Evolutionary conservation across 495 filamentous ascomycete genomes (phyloP).

Genomic region (Xylaria cubensis): DNA sequence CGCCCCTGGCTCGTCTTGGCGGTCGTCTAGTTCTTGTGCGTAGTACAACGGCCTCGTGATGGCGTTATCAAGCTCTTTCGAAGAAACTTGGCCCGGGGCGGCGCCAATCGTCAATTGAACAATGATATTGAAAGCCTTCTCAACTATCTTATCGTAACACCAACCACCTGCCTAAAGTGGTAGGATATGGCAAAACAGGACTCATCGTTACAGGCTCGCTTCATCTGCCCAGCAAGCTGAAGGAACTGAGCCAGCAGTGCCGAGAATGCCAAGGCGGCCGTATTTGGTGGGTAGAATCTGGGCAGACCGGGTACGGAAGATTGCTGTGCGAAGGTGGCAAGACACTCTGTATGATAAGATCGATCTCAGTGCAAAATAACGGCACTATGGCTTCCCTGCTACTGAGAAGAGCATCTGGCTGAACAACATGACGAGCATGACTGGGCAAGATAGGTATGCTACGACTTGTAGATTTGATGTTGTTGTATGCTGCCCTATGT

Average conservation of each 20-base stretch:
- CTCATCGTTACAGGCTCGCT: background rate
- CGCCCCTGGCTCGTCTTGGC: background rate
- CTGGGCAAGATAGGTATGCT: constrained; percentile 7
- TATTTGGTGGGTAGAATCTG: constrained; percentile 15
- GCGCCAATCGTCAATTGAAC: constrained; percentile 1
- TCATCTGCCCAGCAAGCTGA: constrained; percentile 18
- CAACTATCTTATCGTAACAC: constrained; percentile 12
- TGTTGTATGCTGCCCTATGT: background rate
- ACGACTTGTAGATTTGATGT: background rate
- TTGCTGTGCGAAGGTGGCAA: background rate
- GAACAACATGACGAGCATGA: background rate
- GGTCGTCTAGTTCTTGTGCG: background rate
- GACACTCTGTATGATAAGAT: background rate
- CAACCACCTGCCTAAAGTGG: constrained; percentile 24
- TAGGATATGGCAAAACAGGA: constrained; percentile 2
- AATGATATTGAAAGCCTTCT: background rate
- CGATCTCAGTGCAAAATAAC: background rate
- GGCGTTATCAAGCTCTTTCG: constrained; percentile 25
- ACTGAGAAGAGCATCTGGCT: background rate
- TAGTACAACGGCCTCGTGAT: constrained; percentile 9
- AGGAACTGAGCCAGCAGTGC: constrained; percentile 14
- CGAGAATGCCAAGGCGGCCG: constrained; percentile 23
- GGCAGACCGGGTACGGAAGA: constrained; percentile 1
- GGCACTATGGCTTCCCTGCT: background rate
- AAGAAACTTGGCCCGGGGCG: constrained; percentile 8